phyloP scores from a whole-genome alignment of 2,329 filamentous ascomycete genomes.

The Aspergillus quadricinctus region DNA sequence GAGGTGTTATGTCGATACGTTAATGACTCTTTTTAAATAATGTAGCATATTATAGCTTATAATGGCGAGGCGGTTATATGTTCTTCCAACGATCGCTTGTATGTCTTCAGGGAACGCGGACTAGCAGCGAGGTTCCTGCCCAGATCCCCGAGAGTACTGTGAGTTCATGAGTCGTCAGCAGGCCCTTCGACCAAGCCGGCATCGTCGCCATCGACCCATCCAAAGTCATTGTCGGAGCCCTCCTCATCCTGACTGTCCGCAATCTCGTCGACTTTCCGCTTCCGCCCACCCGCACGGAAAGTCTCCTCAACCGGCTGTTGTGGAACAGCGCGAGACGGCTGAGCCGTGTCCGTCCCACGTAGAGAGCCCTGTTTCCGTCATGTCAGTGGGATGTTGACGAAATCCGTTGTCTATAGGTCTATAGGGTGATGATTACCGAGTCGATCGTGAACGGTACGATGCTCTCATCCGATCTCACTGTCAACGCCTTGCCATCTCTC shows the following conservation, averaged over 20 bases:
- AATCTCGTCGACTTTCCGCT: constrained; percentile 43
- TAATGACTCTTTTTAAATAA: neutral
- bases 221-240: constrained; percentile 29
- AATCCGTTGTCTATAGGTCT: neutral
- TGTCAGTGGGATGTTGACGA: neutral
- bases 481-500: constrained; percentile 49
- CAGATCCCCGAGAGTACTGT: neutral
- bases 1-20: neutral
- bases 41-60: neutral
- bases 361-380: constrained; percentile 10
- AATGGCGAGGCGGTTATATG: neutral
- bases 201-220: constrained; percentile 24
- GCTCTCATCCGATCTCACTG: constrained; percentile 23
- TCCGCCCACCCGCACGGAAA: constrained; percentile 19
- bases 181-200: constrained; percentile 7
- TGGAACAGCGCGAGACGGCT: constrained; percentile 2
- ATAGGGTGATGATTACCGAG: constrained; percentile 23
- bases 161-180: neutral
- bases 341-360: constrained; percentile 7
- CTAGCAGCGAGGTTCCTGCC: neutral
- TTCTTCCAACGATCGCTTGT: neutral
- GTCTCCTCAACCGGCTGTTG: constrained; percentile 7
- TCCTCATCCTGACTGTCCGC: constrained; percentile 44
- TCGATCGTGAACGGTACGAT: constrained; percentile 40
- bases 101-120: neutral